Base-by-base conservation (phyloP, 352 stramenopile genomes). In the Phytopythium litorale region DNA sequence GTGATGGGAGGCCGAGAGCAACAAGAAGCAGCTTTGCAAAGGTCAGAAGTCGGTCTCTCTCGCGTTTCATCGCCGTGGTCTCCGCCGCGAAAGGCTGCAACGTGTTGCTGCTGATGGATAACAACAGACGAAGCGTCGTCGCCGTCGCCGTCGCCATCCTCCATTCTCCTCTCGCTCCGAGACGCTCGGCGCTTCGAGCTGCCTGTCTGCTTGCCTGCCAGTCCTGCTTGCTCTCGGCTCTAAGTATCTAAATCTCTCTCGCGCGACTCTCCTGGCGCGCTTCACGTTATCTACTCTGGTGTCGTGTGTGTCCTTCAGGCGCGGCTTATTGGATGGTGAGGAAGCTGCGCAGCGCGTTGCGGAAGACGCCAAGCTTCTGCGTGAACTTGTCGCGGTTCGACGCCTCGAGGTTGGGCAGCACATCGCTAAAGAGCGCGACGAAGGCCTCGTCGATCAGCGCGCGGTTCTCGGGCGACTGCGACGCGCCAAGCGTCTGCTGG, bases 331-430 rank as follows among this genome's bases (percentile, higher is more conserved):
- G 78, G 63, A 92, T 80, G 28, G 96, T 99, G 37, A 99, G 79
- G 72, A 99, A 99, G 51, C 89, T 72, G 58, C 96, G 85, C 56
- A 98, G 83, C 25, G 94, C 90, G 58, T 98, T 95, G 50, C 97
- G 93, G 77, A 99, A 99, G 56, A 97, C 89, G 19, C 96, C 97
- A 21, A 99, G 79, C 60, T 96, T 97, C 73, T 99, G 97, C 30
- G 97, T 99, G 66, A 99, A 99, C 66, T 97, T 93, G 86, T 99
- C 97, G 52, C 97, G 88, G 73, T 99, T 99, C 18, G 95, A 81
- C 62, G 91, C 94, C 72, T 99, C 97, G 35, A 99, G 75, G 66
- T 97, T 99, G 38, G 94, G 84, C 63, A 90, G 90, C 60, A 99
- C 92, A 66, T 99, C 97, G 19, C 76, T 75, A 62, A 99, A 94